These are phyloP conservation scores for Pseudevernia furfuracea DNA, from an alignment of 495 filamentous ascomycete genomes.

Conservation along the genomic window DNA sequence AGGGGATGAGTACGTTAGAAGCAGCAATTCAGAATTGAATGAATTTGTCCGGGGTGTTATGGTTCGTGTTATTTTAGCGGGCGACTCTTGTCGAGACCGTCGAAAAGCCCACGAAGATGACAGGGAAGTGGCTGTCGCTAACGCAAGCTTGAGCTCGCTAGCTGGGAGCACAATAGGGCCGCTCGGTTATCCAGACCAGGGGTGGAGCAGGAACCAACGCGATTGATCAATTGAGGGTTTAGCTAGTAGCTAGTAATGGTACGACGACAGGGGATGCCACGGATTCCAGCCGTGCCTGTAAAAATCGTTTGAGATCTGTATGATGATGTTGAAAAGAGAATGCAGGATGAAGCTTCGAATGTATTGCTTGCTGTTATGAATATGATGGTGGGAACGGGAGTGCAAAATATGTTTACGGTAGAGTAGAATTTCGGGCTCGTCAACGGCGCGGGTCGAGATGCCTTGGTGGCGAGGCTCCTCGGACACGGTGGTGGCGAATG, in stretches of 20 bases:
- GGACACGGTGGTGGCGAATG: background rate
- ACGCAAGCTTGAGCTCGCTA: conserved; percentile 12
- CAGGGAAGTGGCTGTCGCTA: conserved; percentile 12
- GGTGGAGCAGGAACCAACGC: conserved; percentile 18
- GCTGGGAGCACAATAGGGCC: conserved; percentile 14
- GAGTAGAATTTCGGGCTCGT: background rate
- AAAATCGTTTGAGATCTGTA: background rate
- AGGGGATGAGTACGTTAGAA: background rate
- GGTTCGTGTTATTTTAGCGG: conserved; percentile 12
- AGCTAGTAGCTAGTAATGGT: conserved; percentile 1
- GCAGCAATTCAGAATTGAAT: background rate
- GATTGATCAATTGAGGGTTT: conserved; percentile 20
- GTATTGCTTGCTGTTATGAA: background rate
- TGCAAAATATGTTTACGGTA: background rate
- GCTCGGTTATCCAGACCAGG: background rate
- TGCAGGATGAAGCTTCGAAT: background rate
- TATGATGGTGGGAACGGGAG: background rate
- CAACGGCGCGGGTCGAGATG: conserved; percentile 2
- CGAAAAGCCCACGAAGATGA: background rate
- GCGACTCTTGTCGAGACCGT: conserved; percentile 7
- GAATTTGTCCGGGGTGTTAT: conserved; percentile 1
- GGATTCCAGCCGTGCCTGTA: conserved; percentile 1
- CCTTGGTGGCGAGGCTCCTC: background rate
- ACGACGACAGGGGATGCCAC: background rate
- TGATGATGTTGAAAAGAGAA: background rate